phyloP scores from a whole-genome alignment of 2,329 filamentous ascomycete genomes.

The Phialemoniopsis sp. region DNA sequence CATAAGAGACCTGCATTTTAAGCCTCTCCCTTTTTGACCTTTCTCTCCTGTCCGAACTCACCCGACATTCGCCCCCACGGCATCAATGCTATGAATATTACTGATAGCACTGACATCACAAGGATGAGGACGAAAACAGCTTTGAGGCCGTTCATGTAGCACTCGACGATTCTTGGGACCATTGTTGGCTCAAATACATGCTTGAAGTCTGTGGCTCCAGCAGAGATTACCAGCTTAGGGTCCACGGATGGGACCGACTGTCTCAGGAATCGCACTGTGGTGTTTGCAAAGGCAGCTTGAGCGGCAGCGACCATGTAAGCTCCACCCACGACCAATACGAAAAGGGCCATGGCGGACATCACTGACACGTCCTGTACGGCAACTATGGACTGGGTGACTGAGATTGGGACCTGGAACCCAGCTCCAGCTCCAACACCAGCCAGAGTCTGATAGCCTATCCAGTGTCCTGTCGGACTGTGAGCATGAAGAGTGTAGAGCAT shows the following conservation, averaged over 20 bases:
- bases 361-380: constrained; percentile 27
- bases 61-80: no score
- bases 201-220: constrained; percentile 47
- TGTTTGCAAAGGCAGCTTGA: constrained; percentile 32
- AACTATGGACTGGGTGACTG: constrained; percentile 25
- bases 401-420: constrained; percentile 39
- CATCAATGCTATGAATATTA: no score
- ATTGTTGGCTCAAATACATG: constrained; percentile 34
- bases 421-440: constrained; percentile 39
- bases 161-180: constrained; percentile 43
- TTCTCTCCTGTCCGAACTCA: no score
- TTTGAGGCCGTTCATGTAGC: constrained; percentile 46
- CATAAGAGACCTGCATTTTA: no score
- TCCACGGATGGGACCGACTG: constrained; percentile 23
- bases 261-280: constrained; percentile 21
- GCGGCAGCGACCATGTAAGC: constrained; percentile 41
- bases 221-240: constrained; percentile 19
- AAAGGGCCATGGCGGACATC: constrained; percentile 31
- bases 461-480: constrained; percentile 23
- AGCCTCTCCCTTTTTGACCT: no score
- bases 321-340: constrained; percentile 40
- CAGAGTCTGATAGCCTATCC: constrained; percentile 45
- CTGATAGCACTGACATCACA: no score
- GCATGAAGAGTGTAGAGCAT: constrained; percentile 32
- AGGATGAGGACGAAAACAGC: constrained; percentile 16